These are phyloP conservation scores for Pisolithus sp. DNA, from an alignment of 768 basidiomycete species.

Conservation along the genomic window DNA sequence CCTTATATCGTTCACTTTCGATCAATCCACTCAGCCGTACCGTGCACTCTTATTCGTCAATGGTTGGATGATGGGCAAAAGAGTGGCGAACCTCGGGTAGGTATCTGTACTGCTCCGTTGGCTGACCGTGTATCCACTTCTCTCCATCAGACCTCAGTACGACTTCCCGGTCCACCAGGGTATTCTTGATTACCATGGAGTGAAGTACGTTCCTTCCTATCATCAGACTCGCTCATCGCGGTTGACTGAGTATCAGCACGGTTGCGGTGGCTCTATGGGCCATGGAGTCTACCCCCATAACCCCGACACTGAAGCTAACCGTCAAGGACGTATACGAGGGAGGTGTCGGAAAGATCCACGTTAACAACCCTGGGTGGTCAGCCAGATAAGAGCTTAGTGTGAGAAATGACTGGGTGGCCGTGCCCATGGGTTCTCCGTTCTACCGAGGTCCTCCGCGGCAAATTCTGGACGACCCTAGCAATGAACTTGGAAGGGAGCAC, in stretches of 20 bases:
- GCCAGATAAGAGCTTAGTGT: background rate
- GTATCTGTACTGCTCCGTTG: constrained; percentile 10
- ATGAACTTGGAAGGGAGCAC: too few species aligned
- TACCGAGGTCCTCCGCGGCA: too few species aligned
- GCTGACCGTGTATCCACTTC: background rate
- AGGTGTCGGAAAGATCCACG: constrained; percentile 51
- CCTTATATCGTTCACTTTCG: constrained; percentile 67
- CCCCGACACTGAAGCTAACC: constrained; percentile 48
- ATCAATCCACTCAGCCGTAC: constrained; percentile 58
- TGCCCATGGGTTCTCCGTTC: too few species aligned
- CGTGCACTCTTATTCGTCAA: constrained; percentile 73
- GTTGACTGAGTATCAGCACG: constrained; percentile 31
- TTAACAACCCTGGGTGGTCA: constrained; percentile 58
- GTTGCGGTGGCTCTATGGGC: constrained; percentile 66
- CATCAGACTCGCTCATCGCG: background rate
- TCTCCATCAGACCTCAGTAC: constrained; percentile 53
- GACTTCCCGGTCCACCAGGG: constrained; percentile 83
- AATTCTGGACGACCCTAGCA: too few species aligned
- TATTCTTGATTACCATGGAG: constrained; percentile 65
- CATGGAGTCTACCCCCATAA: constrained; percentile 43
- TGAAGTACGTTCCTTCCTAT: constrained; percentile 41
- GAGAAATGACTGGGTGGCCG: too few species aligned
- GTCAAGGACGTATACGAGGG: constrained; percentile 58
- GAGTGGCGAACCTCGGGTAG: constrained; percentile 65
- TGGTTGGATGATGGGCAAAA: constrained; percentile 87